Base-by-base conservation (phyloP, 1,284 basidiomycete genomes). In the Boletus semigastroideus region DNA sequence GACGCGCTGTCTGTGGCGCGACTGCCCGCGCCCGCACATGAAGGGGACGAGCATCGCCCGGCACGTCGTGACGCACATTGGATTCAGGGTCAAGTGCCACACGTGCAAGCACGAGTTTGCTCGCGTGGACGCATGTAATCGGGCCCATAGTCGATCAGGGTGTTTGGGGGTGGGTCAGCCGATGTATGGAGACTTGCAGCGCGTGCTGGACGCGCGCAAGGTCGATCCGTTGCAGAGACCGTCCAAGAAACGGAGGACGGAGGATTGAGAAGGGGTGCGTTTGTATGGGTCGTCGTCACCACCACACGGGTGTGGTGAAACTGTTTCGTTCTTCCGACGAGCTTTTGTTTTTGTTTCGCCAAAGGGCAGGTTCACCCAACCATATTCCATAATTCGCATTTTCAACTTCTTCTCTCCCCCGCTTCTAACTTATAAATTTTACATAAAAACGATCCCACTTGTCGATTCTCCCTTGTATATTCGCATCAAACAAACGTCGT, bases 11-110 rank as follows among this genome's bases (percentile, higher is more conserved):
- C 43, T 71, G 20, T 67, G 69, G 67, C 58, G 53, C 31, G 69
- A 61, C 2, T 67, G 67, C 28, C 56, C 60, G 1, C 56, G 51
- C 25, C 55, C 57, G 17, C 57, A 67, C 2, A 67, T 71, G 65
- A 67, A 71, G 44, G 65, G 65, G 13, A 67, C 68, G 46, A 68
- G 67, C 20, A 70, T 67, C 17, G 65, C 69, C 7, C 64, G 69
- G 2, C 69, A 67, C 30, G 67, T 67, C 46, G 62, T 67, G 43
- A 67, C 65, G 34, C 65, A 67, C 25, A 53, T 67, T 14, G 64
- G 68, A 1, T 71, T 62, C 17, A 46, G 69, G 28, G 60, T 71
- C 30, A 67, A 67, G 43, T 67, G 69, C 20, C 51, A 57, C 42
- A 58, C 64, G 19, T 67, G 67, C 56, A 65, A 57, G 54, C 66